Percentiles rank a stretch among this genome's conserved stretches.
Evolutionary conservation across 805 yeast species (phyloP).

Genomic region (Wickerhamiella spandovensis): DNA sequence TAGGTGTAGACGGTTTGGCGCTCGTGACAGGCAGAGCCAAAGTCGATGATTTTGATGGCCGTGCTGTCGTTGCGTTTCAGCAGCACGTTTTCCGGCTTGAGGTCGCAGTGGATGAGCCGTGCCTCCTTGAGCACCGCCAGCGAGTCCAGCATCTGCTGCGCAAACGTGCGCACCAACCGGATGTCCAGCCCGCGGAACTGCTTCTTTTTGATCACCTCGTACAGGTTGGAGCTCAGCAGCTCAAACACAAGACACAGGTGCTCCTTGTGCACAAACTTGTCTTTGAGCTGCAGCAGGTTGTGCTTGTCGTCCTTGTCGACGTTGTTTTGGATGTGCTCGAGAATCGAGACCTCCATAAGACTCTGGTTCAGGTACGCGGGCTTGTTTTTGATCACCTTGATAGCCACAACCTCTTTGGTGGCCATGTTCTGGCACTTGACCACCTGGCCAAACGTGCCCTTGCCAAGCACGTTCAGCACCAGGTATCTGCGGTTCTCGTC

Average conservation of each 20-base stretch:
- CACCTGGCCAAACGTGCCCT: constrained; percentile 97
- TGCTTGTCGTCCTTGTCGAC: constrained; percentile 59
- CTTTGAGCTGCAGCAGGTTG: constrained; percentile 65
- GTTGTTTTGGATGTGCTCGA: constrained; percentile 66
- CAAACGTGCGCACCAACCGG: constrained; percentile 60
- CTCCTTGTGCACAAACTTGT: constrained; percentile 81
- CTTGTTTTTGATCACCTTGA: constrained; percentile 83
- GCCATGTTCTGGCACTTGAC: constrained; percentile 75
- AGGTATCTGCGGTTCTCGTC: constrained; percentile 77
- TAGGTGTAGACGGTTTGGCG: constrained; percentile 80
- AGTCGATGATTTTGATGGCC: constrained; percentile 83
- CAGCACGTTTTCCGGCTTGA: constrained; percentile 90
- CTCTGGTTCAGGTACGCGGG: constrained; percentile 88
- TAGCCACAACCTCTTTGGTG: constrained; percentile 83
- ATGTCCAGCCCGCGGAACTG: constrained; percentile 83
- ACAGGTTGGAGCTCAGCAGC: constrained; percentile 70
- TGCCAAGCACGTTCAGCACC: constrained; percentile 83
- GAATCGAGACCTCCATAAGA: constrained; percentile 72
- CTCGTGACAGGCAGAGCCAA: constrained; percentile 91
- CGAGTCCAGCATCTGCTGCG: constrained; percentile 72
- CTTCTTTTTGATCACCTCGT: constrained; percentile 83
- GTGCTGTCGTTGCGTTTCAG: constrained; percentile 70
- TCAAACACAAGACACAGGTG: constrained; percentile 92
- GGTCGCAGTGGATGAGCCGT: constrained; percentile 86
- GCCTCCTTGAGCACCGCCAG: constrained; percentile 67